Base-by-base conservation (phyloP, 1,139 yeast species). In the Candida pseudoviswanathii region DNA sequence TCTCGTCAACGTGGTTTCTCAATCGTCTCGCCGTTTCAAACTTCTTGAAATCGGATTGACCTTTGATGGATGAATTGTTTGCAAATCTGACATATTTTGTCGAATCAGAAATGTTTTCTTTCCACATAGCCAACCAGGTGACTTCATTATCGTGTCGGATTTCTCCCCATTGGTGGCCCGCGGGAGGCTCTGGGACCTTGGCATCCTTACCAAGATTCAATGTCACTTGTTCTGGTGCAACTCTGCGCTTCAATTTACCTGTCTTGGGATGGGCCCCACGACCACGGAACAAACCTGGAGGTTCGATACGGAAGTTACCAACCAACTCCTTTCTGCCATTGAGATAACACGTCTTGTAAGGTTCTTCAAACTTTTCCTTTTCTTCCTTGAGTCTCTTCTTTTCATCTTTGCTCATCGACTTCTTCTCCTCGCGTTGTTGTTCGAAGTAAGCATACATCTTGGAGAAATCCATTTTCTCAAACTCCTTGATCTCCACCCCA, bases 181-280 rank as follows among this genome's bases (percentile, higher is more conserved):
- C 80, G 1, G 98, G 97, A 0, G 97, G 89, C 7, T 74, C 77
- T 0, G 99, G 99, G 3, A 90, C 73, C 33, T 80, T 77, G 0
- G 84, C 88, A 27, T 80, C 89, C 58, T 80, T 78, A 54, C 96
- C 86, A 56, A 94, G 75, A 65, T 94, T 94, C 54, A 94, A 73
- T 1, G 94, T 88, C 41, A 94, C 87, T 63, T 89, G 95, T 67
- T 92, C 97, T 0, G 98, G 97, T 49, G 71, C 68, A 11, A 94
- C 97, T 57, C 98, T 80, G 64, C 85, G 78, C 60, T 87, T 87
- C 50, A 90, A 73, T 65, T 86, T 89, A 44, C 98, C 99, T 1
- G 97, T 92, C 66, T 89, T 91, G 16, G 98, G 98, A 66, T 92
- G 98, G 0, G 92, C 92, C 58, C 99, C 98, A 67, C 98, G 88